phyloP scores from a whole-genome alignment of 2,329 filamentous ascomycete species.

The Diaporthe helianthi region DNA sequence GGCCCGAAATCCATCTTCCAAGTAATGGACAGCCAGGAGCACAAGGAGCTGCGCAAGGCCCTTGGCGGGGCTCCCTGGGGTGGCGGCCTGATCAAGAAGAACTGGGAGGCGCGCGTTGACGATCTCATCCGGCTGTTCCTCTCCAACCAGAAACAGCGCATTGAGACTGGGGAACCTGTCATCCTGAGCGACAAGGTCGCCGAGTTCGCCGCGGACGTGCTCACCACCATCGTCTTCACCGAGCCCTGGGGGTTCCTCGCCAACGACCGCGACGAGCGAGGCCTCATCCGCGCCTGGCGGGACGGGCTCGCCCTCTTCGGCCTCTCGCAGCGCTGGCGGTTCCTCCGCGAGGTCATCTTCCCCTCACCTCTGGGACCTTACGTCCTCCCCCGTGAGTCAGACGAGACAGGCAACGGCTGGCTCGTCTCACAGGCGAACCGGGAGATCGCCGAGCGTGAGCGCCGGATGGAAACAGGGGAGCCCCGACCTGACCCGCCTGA shows the following conservation, averaged over 20 bases:
- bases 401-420: conserved; percentile 21
- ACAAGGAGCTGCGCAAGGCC: conserved; percentile 46
- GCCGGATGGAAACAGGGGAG: not conserved
- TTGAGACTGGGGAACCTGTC: conserved; percentile 38
- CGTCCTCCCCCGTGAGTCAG: conserved; percentile 5
- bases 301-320: conserved; percentile 47
- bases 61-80: conserved; percentile 45
- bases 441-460: conserved; percentile 16
- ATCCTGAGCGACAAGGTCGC: conserved; percentile 47
- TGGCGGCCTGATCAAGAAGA: conserved; percentile 47
- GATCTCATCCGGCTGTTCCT: conserved; percentile 44
- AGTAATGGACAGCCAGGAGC: conserved; percentile 42
- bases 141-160: conserved; percentile 43
- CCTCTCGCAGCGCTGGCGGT: conserved; percentile 44
- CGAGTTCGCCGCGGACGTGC: conserved; percentile 50
- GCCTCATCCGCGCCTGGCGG: conserved; percentile 47
- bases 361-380: conserved; percentile 28
- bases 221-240: conserved; percentile 48
- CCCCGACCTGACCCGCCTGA: conserved; percentile 1
- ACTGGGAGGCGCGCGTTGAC: conserved; percentile 48
- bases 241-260: conserved; percentile 48
- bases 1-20: conserved; percentile 46
- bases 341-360: conserved; percentile 45
- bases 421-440: conserved; percentile 15
- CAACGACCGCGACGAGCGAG: conserved; percentile 47